These are phyloP conservation scores for Aspergillus sclerotiicarbonarius DNA, from an alignment of 495 filamentous ascomycete species.

Conservation along the genomic window DNA sequence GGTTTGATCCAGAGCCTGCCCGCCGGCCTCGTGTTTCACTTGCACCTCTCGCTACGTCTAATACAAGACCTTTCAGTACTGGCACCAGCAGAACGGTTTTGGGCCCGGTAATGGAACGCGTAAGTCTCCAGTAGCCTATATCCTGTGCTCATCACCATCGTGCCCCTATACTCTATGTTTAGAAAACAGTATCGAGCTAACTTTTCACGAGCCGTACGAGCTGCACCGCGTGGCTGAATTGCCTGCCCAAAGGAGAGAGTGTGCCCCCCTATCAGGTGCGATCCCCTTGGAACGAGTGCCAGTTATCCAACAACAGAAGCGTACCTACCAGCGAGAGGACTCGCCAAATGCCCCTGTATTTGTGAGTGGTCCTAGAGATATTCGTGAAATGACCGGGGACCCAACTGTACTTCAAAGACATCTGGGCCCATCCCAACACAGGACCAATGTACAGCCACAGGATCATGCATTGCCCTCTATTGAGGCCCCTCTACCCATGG, in stretches of 20 bases:
- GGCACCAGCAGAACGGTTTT: conserved; percentile 3
- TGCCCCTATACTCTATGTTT: neutral
- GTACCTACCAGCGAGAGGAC: conserved; percentile 15
- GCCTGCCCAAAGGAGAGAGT: conserved; percentile 21
- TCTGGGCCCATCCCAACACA: conserved; percentile 16
- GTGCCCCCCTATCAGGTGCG: conserved; percentile 16
- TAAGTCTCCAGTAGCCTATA: conserved; percentile 17
- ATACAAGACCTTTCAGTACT: conserved; percentile 18
- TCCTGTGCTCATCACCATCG: neutral
- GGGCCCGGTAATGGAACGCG: conserved; percentile 15
- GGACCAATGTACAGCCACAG: conserved; percentile 24
- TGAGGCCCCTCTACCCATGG: conserved; percentile 29
- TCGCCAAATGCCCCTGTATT: conserved; percentile 35
- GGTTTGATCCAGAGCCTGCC: conserved; percentile 13
- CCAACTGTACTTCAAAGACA: conserved; percentile 21
- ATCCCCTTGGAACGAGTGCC: conserved; percentile 20
- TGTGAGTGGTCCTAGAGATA: conserved; percentile 34
- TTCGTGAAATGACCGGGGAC: conserved; percentile 17
- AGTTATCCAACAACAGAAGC: conserved; percentile 20
- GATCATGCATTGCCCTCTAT: conserved; percentile 42
- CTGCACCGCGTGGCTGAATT: conserved; percentile 20
- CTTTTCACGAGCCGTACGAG: conserved; percentile 27
- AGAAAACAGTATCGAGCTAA: conserved; percentile 25
- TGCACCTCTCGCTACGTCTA: conserved; percentile 18
- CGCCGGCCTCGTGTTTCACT: conserved; percentile 11